A percentile compares a stretch with the other conserved stretches of the same genome.
Conservation (phyloP, 1,139 yeast genomes). For the Barnettozyma hawaiiensis region DNA sequence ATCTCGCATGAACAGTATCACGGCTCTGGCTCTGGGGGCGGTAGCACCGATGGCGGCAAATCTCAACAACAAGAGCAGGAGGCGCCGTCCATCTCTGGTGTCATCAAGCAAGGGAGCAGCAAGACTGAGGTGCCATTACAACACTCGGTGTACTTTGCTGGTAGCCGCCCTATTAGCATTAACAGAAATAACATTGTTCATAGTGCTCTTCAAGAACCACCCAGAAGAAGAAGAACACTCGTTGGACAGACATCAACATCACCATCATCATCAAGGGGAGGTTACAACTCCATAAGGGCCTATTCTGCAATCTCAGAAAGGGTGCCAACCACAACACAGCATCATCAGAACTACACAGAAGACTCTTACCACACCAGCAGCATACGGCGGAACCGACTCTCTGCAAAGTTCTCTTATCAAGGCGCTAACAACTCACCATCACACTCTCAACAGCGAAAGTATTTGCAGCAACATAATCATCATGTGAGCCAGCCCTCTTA, state of each 20-base stretch:
- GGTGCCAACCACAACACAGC: not conserved
- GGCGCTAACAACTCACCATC: not conserved
- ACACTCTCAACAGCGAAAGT: not conserved
- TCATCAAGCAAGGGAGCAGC: not conserved
- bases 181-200: not conserved
- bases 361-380: not conserved
- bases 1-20: not conserved
- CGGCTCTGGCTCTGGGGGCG: too few relatives aligned
- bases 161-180: not conserved
- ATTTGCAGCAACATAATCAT: not conserved
- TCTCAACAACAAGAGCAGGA: too few relatives aligned
- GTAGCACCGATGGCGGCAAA: too few relatives aligned
- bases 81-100: not conserved
- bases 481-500: too few relatives aligned
- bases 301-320: not conserved
- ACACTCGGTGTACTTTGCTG: not conserved
- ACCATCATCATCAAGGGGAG: not conserved
- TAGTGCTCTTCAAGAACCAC: not conserved
- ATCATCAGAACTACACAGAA: not conserved
- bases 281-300: not conserved
- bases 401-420: not conserved
- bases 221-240: not conserved
- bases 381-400: too few relatives aligned
- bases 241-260: too few relatives aligned
- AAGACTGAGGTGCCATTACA: not conserved